Evolutionary conservation across 345 rosid genomes (phyloP), one percentile per base, ranked within the genome.

Genomic region (Toxicodendron radicans): DNA sequence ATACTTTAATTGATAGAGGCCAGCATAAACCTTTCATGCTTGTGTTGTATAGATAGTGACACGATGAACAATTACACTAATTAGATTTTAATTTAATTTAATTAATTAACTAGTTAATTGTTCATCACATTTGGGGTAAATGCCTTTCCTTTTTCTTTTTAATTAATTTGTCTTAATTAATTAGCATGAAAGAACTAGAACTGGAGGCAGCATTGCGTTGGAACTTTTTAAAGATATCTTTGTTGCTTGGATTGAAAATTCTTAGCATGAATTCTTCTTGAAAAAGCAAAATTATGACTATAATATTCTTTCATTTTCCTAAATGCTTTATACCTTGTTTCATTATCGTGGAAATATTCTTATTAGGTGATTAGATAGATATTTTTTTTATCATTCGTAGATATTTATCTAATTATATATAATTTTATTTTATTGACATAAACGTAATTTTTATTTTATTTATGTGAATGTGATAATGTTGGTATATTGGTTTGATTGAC

Each of bases 1-100:
- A 68, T 53, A 35, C 65, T 58, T 58, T 16, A 68, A 56, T 52
- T 27, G 41, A 65, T 65, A 11, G 30, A 10, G 54, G 24, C 54
- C 72, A 48, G 58, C 67, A 46, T 59, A 49, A 32, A 59, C 10
- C 30, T 70, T 64, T 58, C n/a, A 32, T 64, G 66, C 67, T 56
- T 76, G 10, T 64, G 16, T 64, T 17, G 0, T 33, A 11, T 61
- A 4, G 79, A 71, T 58, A 49, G 20, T 66, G 59, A 64, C 68
- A 35, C 17, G 1, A 51, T 51, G 54, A 51, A 23, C 4, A 27
- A 59, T 14, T 48, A 59, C 17, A 24, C 30, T 27, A 9, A 48
- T 10, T 48, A 38, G 41, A 27, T 27, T 27, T n/a, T n/a, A n/a
- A n/a, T n/a, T n/a, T n/a, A n/a, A n/a, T n/a, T n/a, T n/a, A n/a